These are phyloP conservation scores for Trichosanthes truncata DNA, from an alignment of 306 rosid genomes.

Conservation along the genomic window DNA sequence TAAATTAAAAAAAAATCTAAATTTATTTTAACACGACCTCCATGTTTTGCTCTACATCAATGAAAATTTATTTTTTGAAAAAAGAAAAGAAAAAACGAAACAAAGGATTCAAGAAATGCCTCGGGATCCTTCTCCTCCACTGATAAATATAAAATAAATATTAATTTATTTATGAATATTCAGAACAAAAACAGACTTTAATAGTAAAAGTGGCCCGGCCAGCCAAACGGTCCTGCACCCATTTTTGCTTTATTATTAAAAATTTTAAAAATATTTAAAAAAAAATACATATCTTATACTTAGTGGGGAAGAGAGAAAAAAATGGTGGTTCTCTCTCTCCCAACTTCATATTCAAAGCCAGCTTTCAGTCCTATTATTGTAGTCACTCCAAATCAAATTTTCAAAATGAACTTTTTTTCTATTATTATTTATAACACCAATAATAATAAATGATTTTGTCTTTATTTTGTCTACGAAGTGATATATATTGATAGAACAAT, in stretches of 20 bases:
- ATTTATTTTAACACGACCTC: too few relatives aligned
- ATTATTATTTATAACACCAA: background rate
- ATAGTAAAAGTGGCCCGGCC: background rate
- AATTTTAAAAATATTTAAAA: background rate
- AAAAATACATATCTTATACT: background rate
- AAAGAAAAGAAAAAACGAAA: too few relatives aligned
- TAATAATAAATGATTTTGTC: background rate
- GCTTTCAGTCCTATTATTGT: constrained; percentile 3
- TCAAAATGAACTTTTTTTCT: background rate
- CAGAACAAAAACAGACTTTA: background rate
- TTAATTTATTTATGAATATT: background rate
- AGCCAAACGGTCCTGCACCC: background rate
- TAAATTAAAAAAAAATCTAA: too few relatives aligned
- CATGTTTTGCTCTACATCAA: too few relatives aligned
- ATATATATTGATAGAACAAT: background rate
- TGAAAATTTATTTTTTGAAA: too few relatives aligned
- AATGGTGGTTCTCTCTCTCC: background rate
- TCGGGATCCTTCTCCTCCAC: background rate
- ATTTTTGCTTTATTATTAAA: constrained; percentile 1
- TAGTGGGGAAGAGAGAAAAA: background rate
- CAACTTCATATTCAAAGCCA: constrained; percentile 1
- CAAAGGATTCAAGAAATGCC: background rate
- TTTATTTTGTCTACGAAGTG: background rate
- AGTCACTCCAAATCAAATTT: background rate
- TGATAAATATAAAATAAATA: background rate